These are phyloP conservation scores for Turritis glabra DNA, from an alignment of 345 rosid genomes.

Conservation along the genomic window DNA sequence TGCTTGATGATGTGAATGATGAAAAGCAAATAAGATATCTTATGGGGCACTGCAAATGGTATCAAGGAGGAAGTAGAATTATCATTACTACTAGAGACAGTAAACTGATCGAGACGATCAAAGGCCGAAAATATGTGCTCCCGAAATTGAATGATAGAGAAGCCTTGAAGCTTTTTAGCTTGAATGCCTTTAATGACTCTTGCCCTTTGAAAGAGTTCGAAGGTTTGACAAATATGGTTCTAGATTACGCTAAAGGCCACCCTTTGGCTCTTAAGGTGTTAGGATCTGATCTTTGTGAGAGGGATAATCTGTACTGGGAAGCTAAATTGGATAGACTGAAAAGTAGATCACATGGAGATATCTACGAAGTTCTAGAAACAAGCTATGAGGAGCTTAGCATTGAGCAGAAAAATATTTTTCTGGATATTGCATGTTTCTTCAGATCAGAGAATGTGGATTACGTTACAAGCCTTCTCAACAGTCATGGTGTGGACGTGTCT, in stretches of 20 bases:
- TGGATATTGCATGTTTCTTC: constrained; percentile 54
- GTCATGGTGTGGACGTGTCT: constrained; percentile 28
- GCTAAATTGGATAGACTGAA: constrained; percentile 28
- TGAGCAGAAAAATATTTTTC: constrained; percentile 41
- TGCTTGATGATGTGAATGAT: constrained; percentile 43
- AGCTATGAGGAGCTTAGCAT: constrained; percentile 47
- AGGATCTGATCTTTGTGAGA: constrained; percentile 35
- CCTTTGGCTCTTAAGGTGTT: constrained; percentile 50
- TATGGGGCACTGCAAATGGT: constrained; percentile 32
- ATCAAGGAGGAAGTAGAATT: constrained; percentile 39
- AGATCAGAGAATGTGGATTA: constrained; percentile 18
- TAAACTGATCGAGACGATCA: constrained; percentile 31
- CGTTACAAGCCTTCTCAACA: constrained; percentile 28
- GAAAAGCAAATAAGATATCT: constrained; percentile 21
- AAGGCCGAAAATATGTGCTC: constrained; percentile 34
- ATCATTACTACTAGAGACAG: constrained; percentile 42
- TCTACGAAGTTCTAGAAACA: constrained; percentile 33
- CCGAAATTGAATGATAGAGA: constrained; percentile 26
- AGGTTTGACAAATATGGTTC: constrained; percentile 29
- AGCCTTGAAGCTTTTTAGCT: constrained; percentile 38
- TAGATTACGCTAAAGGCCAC: constrained; percentile 41
- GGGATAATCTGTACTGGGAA: constrained; percentile 32
- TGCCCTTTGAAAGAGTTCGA: constrained; percentile 8
- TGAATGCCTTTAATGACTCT: constrained; percentile 26
- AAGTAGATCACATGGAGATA: constrained; percentile 30